phyloP scores from a whole-genome alignment of 805 yeast genomes.

The Sugiyamaella valdiviana region DNA sequence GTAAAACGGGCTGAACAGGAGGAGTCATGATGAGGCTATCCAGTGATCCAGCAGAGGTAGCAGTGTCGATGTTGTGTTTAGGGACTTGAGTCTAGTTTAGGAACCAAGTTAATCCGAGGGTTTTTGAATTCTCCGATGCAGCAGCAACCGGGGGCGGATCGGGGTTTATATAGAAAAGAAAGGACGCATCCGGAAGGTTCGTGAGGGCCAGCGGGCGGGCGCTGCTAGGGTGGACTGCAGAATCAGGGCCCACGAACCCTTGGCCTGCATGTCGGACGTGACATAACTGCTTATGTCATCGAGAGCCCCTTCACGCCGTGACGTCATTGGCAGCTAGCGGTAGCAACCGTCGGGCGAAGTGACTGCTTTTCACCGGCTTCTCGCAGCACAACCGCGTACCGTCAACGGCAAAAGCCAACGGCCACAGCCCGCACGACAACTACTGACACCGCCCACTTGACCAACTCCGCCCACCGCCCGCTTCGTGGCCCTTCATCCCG shows the following conservation, averaged over 20 bases:
- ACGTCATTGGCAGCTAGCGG: background rate
- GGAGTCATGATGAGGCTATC: conserved; percentile 7
- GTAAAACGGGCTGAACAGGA: conserved; percentile 7
- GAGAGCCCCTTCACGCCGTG: background rate
- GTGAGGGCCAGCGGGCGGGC: background rate
- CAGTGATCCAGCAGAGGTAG: background rate
- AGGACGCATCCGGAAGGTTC: background rate
- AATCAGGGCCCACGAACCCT: background rate
- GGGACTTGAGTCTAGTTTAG: no score
- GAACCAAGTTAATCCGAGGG: background rate
- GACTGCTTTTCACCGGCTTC: no score
- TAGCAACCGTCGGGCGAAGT: no score
- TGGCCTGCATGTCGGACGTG: background rate
- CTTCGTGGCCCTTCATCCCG: no score
- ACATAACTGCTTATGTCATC: background rate
- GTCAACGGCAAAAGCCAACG: no score
- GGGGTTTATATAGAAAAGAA: background rate
- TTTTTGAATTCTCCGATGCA: background rate
- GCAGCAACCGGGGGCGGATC: background rate
- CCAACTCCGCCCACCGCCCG: no score
- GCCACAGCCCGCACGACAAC: no score
- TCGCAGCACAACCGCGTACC: no score
- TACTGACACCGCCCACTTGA: no score
- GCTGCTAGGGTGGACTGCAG: no score
- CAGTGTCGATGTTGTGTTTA: no score